Evolutionary conservation across 75 land plant genomes (phyloP).

Genomic region (Sequoia sempervirens): DNA sequence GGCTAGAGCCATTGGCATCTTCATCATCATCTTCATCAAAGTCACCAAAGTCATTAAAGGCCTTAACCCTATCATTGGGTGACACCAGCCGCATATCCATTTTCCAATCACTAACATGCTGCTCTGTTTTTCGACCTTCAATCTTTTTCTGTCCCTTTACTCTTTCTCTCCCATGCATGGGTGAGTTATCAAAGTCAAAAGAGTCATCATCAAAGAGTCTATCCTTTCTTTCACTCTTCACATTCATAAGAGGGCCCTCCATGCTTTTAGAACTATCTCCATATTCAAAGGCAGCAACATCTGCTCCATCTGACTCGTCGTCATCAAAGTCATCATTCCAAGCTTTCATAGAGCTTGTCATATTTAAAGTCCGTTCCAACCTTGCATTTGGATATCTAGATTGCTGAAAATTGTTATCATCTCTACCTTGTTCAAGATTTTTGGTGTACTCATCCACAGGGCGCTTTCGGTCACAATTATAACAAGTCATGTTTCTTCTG

Average conservation of each 20-base stretch:
- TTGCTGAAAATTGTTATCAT: conserved; percentile 18
- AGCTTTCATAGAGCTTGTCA: conserved; percentile 35
- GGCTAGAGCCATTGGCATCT: conserved; percentile 28
- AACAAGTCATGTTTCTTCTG: conserved; percentile 67
- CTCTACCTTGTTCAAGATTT: conserved; percentile 29
- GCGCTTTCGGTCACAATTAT: conserved; percentile 69
- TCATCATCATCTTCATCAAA: conserved; percentile 64
- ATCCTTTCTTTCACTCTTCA: too few species aligned
- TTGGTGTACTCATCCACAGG: conserved; percentile 48
- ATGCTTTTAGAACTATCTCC: too few species aligned
- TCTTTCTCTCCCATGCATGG: conserved; percentile 22
- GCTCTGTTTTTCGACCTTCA: neutral
- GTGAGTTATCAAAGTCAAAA: too few species aligned
- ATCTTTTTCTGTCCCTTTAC: neutral
- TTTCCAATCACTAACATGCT: conserved; percentile 10
- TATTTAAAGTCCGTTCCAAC: too few species aligned
- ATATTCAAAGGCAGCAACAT: too few species aligned
- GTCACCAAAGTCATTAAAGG: conserved; percentile 47
- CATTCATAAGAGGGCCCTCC: too few species aligned
- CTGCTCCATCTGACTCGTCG: conserved; percentile 51
- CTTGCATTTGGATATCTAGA: conserved; percentile 11
- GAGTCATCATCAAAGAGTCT: too few species aligned
- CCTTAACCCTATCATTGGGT: conserved; percentile 1
- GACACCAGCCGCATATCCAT: neutral
- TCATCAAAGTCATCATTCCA: conserved; percentile 72